These are phyloP conservation scores for Eucalyptus coolabah DNA, from an alignment of 345 rosid genomes.

Conservation along the genomic window DNA sequence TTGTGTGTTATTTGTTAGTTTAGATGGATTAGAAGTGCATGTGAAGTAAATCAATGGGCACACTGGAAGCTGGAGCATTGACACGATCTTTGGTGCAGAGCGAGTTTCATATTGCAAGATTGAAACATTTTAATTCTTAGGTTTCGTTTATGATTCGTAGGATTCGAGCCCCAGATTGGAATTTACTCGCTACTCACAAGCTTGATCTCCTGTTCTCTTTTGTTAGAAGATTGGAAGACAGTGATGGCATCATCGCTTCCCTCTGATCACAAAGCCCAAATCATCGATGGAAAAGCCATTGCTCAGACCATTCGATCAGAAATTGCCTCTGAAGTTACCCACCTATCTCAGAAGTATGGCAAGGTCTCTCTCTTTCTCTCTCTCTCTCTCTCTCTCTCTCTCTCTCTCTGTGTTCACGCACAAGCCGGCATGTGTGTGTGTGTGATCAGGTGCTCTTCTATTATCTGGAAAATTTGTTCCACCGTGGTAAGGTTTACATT, in stretches of 20 bases:
- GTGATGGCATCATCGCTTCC: conserved; percentile 32
- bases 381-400: background rate
- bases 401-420: background rate
- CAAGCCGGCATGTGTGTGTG: background rate
- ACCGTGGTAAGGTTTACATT: background rate
- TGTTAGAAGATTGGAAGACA: background rate
- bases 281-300: conserved; percentile 68
- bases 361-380: conserved; percentile 25
- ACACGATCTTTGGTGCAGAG: background rate
- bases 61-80: background rate
- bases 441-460: background rate
- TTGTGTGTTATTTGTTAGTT: background rate
- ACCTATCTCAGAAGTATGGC: conserved; percentile 49
- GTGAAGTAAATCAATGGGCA: background rate
- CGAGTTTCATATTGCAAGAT: background rate
- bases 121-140: background rate
- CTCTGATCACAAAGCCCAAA: conserved; percentile 38
- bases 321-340: conserved; percentile 65
- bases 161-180: background rate
- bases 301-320: conserved; percentile 76
- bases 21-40: background rate
- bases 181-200: background rate
- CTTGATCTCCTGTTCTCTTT: background rate
- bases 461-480: background rate
- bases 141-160: background rate